Conservation (phyloP, 305 asterid species). For the Fraxinus sp. region DNA sequence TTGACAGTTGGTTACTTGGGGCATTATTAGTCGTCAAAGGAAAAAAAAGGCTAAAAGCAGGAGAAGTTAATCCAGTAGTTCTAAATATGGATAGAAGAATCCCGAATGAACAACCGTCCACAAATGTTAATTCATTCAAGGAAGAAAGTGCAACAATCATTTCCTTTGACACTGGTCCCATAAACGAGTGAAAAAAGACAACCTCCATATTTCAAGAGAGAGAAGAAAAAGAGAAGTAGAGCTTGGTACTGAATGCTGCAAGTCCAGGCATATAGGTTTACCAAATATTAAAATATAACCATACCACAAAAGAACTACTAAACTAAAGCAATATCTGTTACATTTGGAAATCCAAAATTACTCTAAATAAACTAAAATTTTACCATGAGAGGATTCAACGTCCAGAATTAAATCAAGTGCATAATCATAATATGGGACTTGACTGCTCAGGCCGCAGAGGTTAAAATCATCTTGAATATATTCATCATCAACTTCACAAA, state of each 20-base stretch:
- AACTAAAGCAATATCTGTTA: not conserved
- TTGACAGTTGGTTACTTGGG: not conserved
- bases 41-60: too few species aligned
- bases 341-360: not conserved
- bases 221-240: not conserved
- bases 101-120: too few species aligned
- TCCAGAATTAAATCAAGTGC: slow-evolving; percentile 94
- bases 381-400: slow-evolving; percentile 95
- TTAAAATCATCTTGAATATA: slow-evolving; percentile 95
- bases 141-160: too few species aligned
- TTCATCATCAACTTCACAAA: slow-evolving; percentile 74
- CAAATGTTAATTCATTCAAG: too few species aligned
- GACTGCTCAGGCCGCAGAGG: slow-evolving; percentile 92
- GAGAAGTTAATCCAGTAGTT: too few species aligned
- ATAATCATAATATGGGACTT: slow-evolving; percentile 92
- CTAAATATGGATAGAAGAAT: too few species aligned
- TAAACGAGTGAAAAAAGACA: not conserved
- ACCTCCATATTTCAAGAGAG: not conserved
- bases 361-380: slow-evolving; percentile 20
- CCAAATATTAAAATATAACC: not conserved
- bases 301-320: not conserved
- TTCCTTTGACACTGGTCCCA: too few species aligned
- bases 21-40: not conserved
- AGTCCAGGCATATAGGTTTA: not conserved
- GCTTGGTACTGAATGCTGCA: not conserved